A percentile compares a stretch with the other conserved stretches of the same genome.
Evolutionary conservation across 805 yeast genomes (phyloP).

Genomic region (Candida vaughaniae): DNA sequence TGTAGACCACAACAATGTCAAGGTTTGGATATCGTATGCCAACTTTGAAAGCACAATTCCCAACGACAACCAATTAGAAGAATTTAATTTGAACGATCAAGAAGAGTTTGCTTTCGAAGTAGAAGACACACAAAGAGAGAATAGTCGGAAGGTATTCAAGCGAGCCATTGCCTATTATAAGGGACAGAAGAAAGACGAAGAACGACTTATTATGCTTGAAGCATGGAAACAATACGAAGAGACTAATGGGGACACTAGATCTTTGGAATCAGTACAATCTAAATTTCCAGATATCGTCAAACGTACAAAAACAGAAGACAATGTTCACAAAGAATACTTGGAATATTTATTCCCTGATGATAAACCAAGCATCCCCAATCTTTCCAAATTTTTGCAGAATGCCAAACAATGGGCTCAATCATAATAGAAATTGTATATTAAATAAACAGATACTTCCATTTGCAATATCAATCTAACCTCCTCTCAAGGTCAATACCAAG

Average conservation of each 20-base stretch:
- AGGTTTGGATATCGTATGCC: slow-evolving; percentile 64
- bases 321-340: slow-evolving; percentile 50
- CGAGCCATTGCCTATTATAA: slow-evolving; percentile 50
- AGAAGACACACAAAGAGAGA: slow-evolving; percentile 47
- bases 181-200: slow-evolving; percentile 25
- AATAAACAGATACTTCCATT: not conserved
- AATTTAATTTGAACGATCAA: slow-evolving; percentile 43
- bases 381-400: slow-evolving; percentile 40
- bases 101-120: slow-evolving; percentile 51
- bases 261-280: slow-evolving; percentile 33
- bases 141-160: slow-evolving; percentile 57
- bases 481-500: slow-evolving; percentile 88
- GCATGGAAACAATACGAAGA: slow-evolving; percentile 66
- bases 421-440: slow-evolving; percentile 2
- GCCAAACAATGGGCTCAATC: slow-evolving; percentile 36
- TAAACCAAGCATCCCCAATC: slow-evolving; percentile 24
- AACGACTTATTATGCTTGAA: slow-evolving; percentile 54
- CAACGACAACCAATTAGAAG: slow-evolving; percentile 47
- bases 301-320: slow-evolving; percentile 43
- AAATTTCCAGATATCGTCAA: slow-evolving; percentile 57
- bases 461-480: slow-evolving; percentile 48
- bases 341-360: slow-evolving; percentile 74
- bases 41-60: slow-evolving; percentile 70
- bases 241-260: slow-evolving; percentile 51
- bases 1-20: slow-evolving; percentile 25